Evolutionary conservation across 2,329 filamentous ascomycete species (phyloP).

Genomic region (Trichoderma sp.): DNA sequence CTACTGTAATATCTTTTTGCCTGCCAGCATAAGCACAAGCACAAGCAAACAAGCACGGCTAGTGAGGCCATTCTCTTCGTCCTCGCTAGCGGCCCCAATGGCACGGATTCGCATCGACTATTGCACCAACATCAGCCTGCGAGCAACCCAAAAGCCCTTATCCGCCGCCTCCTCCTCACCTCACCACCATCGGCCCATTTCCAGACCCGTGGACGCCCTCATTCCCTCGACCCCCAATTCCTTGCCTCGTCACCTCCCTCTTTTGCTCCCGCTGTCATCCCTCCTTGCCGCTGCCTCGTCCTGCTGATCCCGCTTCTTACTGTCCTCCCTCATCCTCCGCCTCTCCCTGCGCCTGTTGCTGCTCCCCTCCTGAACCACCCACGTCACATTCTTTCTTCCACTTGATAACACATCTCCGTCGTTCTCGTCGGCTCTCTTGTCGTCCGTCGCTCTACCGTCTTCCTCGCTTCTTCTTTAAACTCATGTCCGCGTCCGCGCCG

Average conservation of each 20-base stretch:
- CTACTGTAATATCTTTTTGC: slow-evolving; percentile 11
- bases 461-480: slow-evolving; percentile 29
- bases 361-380: not conserved
- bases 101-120: slow-evolving; percentile 19
- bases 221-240: not conserved
- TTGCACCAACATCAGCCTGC: slow-evolving; percentile 7
- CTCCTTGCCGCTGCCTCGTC: not conserved
- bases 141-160: slow-evolving; percentile 4
- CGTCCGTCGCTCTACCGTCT: not conserved
- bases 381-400: not conserved
- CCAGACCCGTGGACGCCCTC: slow-evolving; percentile 15
- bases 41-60: too few species aligned
- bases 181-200: slow-evolving; percentile 20
- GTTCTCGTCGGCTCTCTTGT: not conserved
- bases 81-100: slow-evolving; percentile 22
- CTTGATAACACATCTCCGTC: not conserved
- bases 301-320: slow-evolving; percentile 29
- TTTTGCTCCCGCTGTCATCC: not conserved
- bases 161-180: slow-evolving; percentile 18
- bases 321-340: not conserved
- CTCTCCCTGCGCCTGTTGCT: slow-evolving; percentile 10
- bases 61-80: slow-evolving; percentile 1
- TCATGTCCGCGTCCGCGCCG: slow-evolving; percentile 35
- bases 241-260: slow-evolving; percentile 13
- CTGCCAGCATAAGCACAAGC: too few species aligned